A percentile compares a stretch with the other conserved stretches of the same genome.
phyloP scores from a whole-genome alignment of 1,139 yeast species.

The Zygosaccharomyces pseudobailii region DNA sequence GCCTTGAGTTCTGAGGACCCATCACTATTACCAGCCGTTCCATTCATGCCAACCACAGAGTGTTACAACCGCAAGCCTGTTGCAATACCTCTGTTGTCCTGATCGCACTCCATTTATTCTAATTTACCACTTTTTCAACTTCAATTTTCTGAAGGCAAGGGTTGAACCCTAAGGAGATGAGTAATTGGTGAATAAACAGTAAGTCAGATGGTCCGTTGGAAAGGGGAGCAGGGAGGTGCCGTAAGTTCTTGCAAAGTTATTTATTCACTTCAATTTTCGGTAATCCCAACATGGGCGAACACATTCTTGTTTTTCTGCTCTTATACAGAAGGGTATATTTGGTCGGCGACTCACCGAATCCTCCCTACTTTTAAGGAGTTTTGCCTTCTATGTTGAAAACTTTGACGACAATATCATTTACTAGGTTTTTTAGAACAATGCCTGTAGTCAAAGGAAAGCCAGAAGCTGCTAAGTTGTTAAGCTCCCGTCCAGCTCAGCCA shows the following conservation, averaged over 20 bases:
- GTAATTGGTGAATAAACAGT: not conserved
- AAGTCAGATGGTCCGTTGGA: not conserved
- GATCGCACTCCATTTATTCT: constrained; percentile 4
- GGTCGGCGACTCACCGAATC: not conserved
- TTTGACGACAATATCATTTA: not conserved
- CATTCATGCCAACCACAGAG: constrained; percentile 23
- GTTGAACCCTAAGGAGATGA: not conserved
- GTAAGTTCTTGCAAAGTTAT: not conserved
- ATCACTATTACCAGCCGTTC: constrained; percentile 1
- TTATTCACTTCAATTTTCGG: not conserved
- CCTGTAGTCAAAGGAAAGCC: constrained; percentile 33
- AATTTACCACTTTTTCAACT: not conserved
- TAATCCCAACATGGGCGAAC: no score
- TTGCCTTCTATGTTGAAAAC: not conserved
- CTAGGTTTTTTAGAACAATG: constrained; percentile 18
- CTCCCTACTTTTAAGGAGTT: not conserved
- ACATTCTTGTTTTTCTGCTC: not conserved
- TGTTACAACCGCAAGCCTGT: not conserved
- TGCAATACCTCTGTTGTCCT: not conserved
- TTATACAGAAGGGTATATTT: not conserved
- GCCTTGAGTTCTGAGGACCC: constrained; percentile 43
- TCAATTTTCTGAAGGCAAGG: not conserved
- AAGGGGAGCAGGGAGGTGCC: not conserved
- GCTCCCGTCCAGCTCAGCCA: constrained; percentile 33
- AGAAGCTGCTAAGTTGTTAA: constrained; percentile 37